Evolutionary conservation across 176 grass and related monocot genomes (phyloP).

Genomic region (Leersia perrieri): DNA sequence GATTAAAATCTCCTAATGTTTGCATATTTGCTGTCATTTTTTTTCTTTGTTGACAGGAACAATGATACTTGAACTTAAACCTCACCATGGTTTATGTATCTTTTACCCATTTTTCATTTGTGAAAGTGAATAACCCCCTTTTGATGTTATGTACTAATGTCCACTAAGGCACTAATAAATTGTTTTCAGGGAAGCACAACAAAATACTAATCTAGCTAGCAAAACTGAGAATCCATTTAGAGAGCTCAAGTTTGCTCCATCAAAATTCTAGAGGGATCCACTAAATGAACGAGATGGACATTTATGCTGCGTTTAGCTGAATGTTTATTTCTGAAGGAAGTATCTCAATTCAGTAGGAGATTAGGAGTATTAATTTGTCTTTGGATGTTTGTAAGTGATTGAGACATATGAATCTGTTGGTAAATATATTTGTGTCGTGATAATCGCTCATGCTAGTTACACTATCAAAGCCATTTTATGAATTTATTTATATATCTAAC

Average conservation of each 20-base stretch:
- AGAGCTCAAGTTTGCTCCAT: background rate
- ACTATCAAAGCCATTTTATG: background rate
- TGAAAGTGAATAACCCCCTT: background rate
- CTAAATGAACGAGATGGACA: background rate
- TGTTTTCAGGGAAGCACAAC: background rate
- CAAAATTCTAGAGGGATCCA: background rate
- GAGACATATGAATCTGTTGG: background rate
- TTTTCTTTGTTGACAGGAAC: background rate
- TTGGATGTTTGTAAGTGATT: background rate
- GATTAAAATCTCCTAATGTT: constrained; percentile 5
- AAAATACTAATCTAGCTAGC: background rate
- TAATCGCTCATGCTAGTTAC: constrained; percentile 10
- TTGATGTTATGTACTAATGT: background rate
- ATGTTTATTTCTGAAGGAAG: background rate
- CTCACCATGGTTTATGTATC: background rate
- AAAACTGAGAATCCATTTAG: background rate
- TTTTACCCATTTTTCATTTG: background rate
- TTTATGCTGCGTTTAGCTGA: background rate
- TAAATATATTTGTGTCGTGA: background rate
- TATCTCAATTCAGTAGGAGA: background rate
- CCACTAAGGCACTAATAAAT: background rate
- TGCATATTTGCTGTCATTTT: background rate
- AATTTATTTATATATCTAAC: background rate
- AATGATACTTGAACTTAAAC: background rate
- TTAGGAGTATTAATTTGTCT: background rate